Percentiles rank a stretch among this genome's conserved stretches.
phyloP scores from a whole-genome alignment of 2,329 filamentous ascomycete genomes.

The Colletotrichum salicis region DNA sequence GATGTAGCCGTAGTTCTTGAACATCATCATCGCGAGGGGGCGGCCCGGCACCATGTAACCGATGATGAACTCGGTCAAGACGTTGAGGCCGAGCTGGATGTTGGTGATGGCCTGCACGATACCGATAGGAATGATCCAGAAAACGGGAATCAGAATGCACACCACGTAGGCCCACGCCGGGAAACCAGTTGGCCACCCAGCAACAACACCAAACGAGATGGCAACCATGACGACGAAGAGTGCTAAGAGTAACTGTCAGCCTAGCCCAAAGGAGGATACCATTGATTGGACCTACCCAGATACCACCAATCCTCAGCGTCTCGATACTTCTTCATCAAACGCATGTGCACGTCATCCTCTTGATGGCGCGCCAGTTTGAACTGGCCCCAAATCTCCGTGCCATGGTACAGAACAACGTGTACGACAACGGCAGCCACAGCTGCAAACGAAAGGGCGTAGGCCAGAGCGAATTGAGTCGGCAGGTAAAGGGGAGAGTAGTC shows the following conservation, averaged over 20 bases:
- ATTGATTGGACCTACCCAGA: slow-evolving; percentile 51
- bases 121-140: slow-evolving; percentile 71
- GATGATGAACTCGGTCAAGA: slow-evolving; percentile 78
- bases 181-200: slow-evolving; percentile 66
- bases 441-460: slow-evolving; percentile 75
- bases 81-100: slow-evolving; percentile 73
- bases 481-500: slow-evolving; percentile 74
- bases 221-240: slow-evolving; percentile 65
- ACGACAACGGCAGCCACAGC: slow-evolving; percentile 70
- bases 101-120: slow-evolving; percentile 71
- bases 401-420: slow-evolving; percentile 66
- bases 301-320: slow-evolving; percentile 72
- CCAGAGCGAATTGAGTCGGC: slow-evolving; percentile 68
- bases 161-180: slow-evolving; percentile 68
- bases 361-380: slow-evolving; percentile 65
- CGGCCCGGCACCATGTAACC: slow-evolving; percentile 79
- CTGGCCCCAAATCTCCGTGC: slow-evolving; percentile 64
- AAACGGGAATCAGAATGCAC: slow-evolving; percentile 65
- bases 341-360: slow-evolving; percentile 70
- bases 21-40: slow-evolving; percentile 80
- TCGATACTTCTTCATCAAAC: slow-evolving; percentile 69
- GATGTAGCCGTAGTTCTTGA: slow-evolving; percentile 79
- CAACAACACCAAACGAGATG: slow-evolving; percentile 64
- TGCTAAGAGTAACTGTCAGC: slow-evolving; percentile 38
- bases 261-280: not conserved